Evolutionary conservation across 331 rosid species (phyloP).

Genomic region (Prunus yedoensis): DNA sequence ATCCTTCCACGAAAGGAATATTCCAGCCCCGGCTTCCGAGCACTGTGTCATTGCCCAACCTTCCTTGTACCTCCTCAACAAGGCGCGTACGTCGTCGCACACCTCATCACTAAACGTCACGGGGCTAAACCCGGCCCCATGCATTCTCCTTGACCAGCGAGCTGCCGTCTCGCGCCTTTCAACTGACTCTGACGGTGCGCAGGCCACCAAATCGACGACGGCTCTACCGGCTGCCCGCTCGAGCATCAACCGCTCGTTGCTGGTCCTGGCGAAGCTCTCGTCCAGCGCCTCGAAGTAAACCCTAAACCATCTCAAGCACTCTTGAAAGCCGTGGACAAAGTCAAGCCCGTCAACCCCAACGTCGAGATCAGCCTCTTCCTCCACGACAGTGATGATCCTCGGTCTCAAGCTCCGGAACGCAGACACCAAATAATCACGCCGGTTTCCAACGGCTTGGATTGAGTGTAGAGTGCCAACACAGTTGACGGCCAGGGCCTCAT

Average conservation of each 20-base stretch:
- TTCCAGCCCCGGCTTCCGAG: slow-evolving; percentile 63
- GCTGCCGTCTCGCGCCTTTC: slow-evolving; percentile 75
- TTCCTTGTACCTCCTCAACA: slow-evolving; percentile 84
- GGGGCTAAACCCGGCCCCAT: slow-evolving; percentile 58
- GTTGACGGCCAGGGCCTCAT: slow-evolving; percentile 84
- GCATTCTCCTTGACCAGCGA: slow-evolving; percentile 72
- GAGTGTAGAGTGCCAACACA: slow-evolving; percentile 67
- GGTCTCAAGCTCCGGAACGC: slow-evolving; percentile 58
- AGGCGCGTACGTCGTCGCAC: slow-evolving; percentile 76
- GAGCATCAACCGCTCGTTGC: slow-evolving; percentile 71
- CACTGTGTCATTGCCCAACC: slow-evolving; percentile 87
- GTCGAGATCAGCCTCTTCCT: slow-evolving; percentile 87
- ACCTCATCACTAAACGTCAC: slow-evolving; percentile 81
- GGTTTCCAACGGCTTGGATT: slow-evolving; percentile 37
- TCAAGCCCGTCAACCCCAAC: slow-evolving; percentile 75
- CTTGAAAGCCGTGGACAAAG: slow-evolving; percentile 68
- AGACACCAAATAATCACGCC: slow-evolving; percentile 51
- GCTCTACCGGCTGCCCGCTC: slow-evolving; percentile 84
- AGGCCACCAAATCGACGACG: slow-evolving; percentile 74
- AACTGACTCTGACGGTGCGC: slow-evolving; percentile 46
- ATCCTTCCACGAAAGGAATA: slow-evolving; percentile 84
- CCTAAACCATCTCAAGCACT: slow-evolving; percentile 93
- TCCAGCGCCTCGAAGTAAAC: slow-evolving; percentile 87
- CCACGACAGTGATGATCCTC: slow-evolving; percentile 70
- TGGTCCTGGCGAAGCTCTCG: slow-evolving; percentile 71